Base-by-base conservation (phyloP, 2,329 filamentous ascomycete genomes). In the Talaromyces albobiverticillius region DNA sequence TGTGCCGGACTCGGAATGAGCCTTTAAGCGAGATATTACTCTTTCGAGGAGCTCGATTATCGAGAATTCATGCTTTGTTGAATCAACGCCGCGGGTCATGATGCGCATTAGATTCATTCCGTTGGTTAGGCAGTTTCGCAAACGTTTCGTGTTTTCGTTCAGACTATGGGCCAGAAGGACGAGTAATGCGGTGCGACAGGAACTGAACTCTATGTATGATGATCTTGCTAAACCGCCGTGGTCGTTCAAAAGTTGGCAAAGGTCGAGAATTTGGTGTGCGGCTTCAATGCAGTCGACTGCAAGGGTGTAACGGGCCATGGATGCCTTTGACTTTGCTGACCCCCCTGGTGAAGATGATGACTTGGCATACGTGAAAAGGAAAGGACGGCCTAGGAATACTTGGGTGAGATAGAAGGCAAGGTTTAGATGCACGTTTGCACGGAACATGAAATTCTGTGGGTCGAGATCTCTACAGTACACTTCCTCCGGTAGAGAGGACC, bases 181-280 rank as follows among this genome's bases (percentile, higher is more conserved):
- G 3, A 82, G 70, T 3, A 82, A 66, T 8, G 80, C 79, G 7
- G 78, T 79, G 34, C 79, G 78, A 47, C 79, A 81, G 3, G 79
- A 78, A 61, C 77, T 80, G 60, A 81, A 82, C 57, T 82, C 79
- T 3, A 78, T 81, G 60, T 82, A 82, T 0, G 78, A 81, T 2
- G 79, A 77, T 20, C 78, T 74, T 4, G 79, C 79, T 48, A 82
- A 76, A 13, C 79, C 79, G n/a, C 76, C 74, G 14, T 74, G 76
- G 42, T 75, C 74, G 31, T 75, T 73, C 3, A 82, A 71, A 4
- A 76, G 66, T 32, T 74, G 74, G 57, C 79, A 80, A 3, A 79
- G 72, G 43, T 79, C 74, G n/a, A 82, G 71, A 14, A 80, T 75
- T 53, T 76, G 72, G 23, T 80, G 63, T 1, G 79, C 79, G 2